Base-by-base conservation (phyloP, 106 monocot genomes). In the Cymbidium sinense region DNA sequence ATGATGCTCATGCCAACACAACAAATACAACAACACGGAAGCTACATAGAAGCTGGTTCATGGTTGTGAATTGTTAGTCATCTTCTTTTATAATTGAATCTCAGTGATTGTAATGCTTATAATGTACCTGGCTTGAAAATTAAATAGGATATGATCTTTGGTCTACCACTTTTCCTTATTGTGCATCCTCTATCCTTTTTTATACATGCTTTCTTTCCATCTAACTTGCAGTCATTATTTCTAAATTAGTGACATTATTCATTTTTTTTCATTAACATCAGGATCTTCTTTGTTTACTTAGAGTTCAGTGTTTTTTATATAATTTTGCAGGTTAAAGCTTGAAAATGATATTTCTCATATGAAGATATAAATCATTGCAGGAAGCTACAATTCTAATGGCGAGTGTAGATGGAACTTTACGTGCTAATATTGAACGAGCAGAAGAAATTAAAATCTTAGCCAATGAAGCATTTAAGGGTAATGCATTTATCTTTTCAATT, bases 381-480 rank as follows among this genome's bases (percentile, higher is more conserved):
- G 25, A 33, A 76, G 7, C 20, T 17, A 34, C 21, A 65, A 36
- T 64, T 25, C 50, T 47, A 31, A 77, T 87, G 77, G 47, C 74
- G 39, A 86, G 35, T 50, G 84, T 93, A 88, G 86, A 77, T 71
- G 89, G 84, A 75, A 77, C 82, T 76, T 76, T 82, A 58, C 81
- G 61, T 65, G 76, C 84, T 39, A 47, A 88, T 70, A 20, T 37
- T 79, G 88, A 89, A 70, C 86, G 72, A 36, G 93, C 93, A 54
- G 96, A 96, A 77, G 85, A 88, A 85, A 37, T 91, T 50, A 96
- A 96, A 43, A 43, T 80, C 29, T 82, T 85, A 41, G 96, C 96
- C 62, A 96, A 96, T 90, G 91, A 89, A 81, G 89, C 93, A 44
- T 96, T 96, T 50, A 96, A 96, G 82, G 86, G 93, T 96, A 81